Conservation (phyloP, 805 yeast genomes). For the Schwanniomyces vanrijiae region DNA sequence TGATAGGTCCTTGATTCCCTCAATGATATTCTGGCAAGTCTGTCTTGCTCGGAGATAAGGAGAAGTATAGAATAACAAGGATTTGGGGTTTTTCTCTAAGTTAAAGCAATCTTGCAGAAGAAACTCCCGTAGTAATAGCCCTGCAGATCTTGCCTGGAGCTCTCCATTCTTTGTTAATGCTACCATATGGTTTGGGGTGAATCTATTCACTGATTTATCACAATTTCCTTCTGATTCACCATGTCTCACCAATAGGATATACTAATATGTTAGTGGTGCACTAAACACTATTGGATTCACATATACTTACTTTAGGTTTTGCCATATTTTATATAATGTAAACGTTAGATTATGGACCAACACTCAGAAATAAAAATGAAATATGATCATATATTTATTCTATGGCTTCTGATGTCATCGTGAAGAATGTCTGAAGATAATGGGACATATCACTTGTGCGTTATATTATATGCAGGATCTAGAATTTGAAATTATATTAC, state of each 20-base stretch:
- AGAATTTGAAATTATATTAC: background rate
- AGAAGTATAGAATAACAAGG: constrained; percentile 77
- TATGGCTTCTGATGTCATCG: constrained; percentile 5
- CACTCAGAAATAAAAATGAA: background rate
- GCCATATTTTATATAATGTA: constrained; percentile 19
- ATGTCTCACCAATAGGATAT: constrained; percentile 81
- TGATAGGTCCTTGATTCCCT: constrained; percentile 51
- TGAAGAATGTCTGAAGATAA: background rate
- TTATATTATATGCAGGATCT: constrained; percentile 3
- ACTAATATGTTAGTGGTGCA: constrained; percentile 27
- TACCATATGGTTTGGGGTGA: constrained; percentile 78
- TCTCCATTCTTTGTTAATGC: constrained; percentile 73
- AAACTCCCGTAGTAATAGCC: constrained; percentile 46
- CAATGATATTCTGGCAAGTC: constrained; percentile 70
- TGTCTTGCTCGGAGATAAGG: constrained; percentile 85
- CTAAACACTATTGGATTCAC: background rate
- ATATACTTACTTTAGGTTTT: constrained; percentile 30
- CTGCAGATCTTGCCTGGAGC: constrained; percentile 61
- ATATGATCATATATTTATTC: background rate
- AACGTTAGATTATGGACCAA: too few relatives aligned
- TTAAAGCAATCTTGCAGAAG: constrained; percentile 22
- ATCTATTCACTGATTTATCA: constrained; percentile 77
- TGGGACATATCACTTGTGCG: constrained; percentile 1
- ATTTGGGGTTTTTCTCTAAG: constrained; percentile 19
- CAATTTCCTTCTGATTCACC: constrained; percentile 92